Conservation (phyloP, 805 yeast species). For the Yarrowia sp. region DNA sequence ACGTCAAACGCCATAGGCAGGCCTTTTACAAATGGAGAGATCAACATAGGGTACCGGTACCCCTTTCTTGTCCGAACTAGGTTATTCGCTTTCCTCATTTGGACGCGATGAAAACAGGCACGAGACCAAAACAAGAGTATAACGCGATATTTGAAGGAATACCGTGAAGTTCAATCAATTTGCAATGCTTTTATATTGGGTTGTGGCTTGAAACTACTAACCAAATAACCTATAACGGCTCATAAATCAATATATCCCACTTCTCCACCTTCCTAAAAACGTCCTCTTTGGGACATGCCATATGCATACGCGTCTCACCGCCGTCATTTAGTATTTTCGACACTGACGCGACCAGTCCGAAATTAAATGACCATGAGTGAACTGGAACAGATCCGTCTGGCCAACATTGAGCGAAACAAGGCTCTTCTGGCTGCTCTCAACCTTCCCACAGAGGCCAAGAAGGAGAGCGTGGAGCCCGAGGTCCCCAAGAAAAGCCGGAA, state of each 20-base stretch:
- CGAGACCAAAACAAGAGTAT: neutral
- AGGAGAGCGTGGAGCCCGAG: constrained; percentile 46
- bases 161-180: no score
- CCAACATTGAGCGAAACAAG: constrained; percentile 71
- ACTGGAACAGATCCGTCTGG: constrained; percentile 38
- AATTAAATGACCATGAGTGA: constrained; percentile 31
- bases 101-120: neutral
- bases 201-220: no score
- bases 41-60: no score
- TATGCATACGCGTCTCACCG: constrained; percentile 15
- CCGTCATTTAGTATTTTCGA: constrained; percentile 5
- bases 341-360: neutral
- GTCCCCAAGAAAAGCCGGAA: constrained; percentile 34
- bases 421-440: constrained; percentile 70
- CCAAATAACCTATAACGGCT: no score
- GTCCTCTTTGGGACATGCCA: neutral
- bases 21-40: no score
- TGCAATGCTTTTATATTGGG: no score
- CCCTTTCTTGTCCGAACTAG: neutral
- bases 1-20: no score
- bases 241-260: no score
- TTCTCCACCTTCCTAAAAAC: neutral
- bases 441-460: constrained; percentile 48
- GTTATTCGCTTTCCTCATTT: neutral
- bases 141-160: no score